These are phyloP conservation scores for Lactarius sanguifluus DNA, from an alignment of 768 basidiomycete species.

Conservation along the genomic window DNA sequence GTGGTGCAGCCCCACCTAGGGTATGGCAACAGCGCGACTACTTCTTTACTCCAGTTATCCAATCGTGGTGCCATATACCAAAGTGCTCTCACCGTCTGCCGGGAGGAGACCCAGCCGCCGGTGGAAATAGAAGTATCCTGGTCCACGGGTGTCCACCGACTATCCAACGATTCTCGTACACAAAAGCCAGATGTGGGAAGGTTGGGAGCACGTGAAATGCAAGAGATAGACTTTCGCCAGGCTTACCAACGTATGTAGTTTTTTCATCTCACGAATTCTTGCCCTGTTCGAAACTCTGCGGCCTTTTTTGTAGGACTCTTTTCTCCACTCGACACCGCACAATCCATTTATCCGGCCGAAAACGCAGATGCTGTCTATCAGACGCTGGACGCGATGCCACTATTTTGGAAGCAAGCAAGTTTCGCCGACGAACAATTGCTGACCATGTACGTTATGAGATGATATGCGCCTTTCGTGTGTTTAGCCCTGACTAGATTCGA, in stretches of 20 bases:
- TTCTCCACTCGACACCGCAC: slow-evolving; percentile 12
- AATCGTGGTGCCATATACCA: slow-evolving; percentile 25
- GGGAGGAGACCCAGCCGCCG: not conserved
- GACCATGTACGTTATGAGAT: slow-evolving; percentile 50
- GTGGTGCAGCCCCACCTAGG: slow-evolving; percentile 35
- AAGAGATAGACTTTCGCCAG: slow-evolving; percentile 48
- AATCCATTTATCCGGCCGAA: slow-evolving; percentile 31
- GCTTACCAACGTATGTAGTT: slow-evolving; percentile 55
- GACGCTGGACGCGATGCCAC: slow-evolving; percentile 52
- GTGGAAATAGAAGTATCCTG: slow-evolving; percentile 9
- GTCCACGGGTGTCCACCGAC: slow-evolving; percentile 10
- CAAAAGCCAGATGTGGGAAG: slow-evolving; percentile 36
- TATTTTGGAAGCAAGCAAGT: slow-evolving; percentile 56
- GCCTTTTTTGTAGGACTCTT: slow-evolving; percentile 30
- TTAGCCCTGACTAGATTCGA: slow-evolving; percentile 52
- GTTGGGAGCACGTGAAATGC: slow-evolving; percentile 46
- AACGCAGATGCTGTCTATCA: slow-evolving; percentile 45
- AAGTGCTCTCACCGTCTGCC: slow-evolving; percentile 5
- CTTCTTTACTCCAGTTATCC: slow-evolving; percentile 25
- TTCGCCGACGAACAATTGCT: slow-evolving; percentile 52
- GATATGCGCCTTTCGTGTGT: slow-evolving; percentile 4
- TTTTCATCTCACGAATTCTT: not conserved
- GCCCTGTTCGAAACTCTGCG: not conserved
- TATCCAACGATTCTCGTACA: slow-evolving; percentile 1
- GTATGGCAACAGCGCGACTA: slow-evolving; percentile 16